Percentiles rank a stretch among this genome's conserved stretches.
phyloP scores from a whole-genome alignment of 768 basidiomycete species.

The Lentinula sp. region DNA sequence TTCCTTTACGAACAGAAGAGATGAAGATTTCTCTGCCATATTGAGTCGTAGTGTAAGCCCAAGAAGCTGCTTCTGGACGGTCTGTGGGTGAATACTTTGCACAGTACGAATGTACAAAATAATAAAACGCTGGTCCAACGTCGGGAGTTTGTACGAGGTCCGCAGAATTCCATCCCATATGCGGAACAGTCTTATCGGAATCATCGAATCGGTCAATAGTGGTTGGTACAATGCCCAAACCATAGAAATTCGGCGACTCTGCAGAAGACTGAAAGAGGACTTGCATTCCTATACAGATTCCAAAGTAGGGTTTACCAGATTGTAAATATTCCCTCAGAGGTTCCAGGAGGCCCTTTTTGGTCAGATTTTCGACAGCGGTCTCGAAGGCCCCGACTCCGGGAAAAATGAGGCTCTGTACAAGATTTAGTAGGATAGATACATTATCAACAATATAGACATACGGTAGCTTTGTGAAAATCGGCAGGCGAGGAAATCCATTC shows the following conservation, averaged over 20 bases:
- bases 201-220: slow-evolving; percentile 70
- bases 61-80: slow-evolving; percentile 55
- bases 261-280: slow-evolving; percentile 84
- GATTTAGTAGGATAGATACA: slow-evolving; percentile 2
- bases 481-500: slow-evolving; percentile 78
- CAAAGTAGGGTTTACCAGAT: slow-evolving; percentile 91
- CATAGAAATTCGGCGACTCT: slow-evolving; percentile 62
- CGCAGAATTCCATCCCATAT: slow-evolving; percentile 95
- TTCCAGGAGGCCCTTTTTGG: slow-evolving; percentile 64
- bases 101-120: slow-evolving; percentile 96
- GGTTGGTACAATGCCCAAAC: slow-evolving; percentile 82
- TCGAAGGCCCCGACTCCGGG: slow-evolving; percentile 96
- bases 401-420: slow-evolving; percentile 81
- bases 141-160: slow-evolving; percentile 45
- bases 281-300: slow-evolving; percentile 99
- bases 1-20: slow-evolving; percentile 74
- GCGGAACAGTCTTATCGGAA: slow-evolving; percentile 82
- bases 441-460: slow-evolving; percentile 37
- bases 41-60: slow-evolving; percentile 83
- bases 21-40: slow-evolving; percentile 94
- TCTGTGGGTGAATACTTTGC: slow-evolving; percentile 62
- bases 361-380: slow-evolving; percentile 76
- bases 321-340: slow-evolving; percentile 78
- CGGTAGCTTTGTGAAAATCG: slow-evolving; percentile 86
- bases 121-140: slow-evolving; percentile 64